Conservation (phyloP, 495 filamentous ascomycete genomes). For the Rhypophila decipiens region DNA sequence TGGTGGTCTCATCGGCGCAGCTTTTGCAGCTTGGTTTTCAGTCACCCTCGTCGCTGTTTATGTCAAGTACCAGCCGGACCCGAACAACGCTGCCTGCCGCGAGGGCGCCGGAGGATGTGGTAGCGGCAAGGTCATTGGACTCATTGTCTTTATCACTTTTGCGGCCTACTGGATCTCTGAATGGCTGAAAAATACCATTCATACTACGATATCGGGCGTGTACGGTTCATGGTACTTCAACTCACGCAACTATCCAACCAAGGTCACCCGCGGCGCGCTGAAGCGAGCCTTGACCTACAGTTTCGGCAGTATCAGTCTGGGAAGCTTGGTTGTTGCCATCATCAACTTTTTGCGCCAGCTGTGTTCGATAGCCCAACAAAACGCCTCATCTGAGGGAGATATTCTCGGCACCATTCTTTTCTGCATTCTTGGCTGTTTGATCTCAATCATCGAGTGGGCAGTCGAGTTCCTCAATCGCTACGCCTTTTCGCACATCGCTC, state of each 20-base stretch:
- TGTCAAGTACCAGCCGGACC: conserved; percentile 66
- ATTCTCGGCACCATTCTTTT: conserved; percentile 59
- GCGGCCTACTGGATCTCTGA: conserved; percentile 89
- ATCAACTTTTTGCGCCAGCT: conserved; percentile 77
- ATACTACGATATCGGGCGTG: conserved; percentile 79
- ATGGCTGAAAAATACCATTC: conserved; percentile 86
- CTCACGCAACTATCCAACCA: conserved; percentile 60
- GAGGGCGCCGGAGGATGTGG: conserved; percentile 62
- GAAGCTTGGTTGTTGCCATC: conserved; percentile 78
- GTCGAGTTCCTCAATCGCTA: conserved; percentile 76
- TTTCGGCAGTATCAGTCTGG: conserved; percentile 84
- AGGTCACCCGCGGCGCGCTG: conserved; percentile 71
- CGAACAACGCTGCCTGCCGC: conserved; percentile 60
- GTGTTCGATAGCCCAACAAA: conserved; percentile 63
- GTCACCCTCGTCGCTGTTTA: conserved; percentile 63
- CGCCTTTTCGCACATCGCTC: conserved; percentile 84
- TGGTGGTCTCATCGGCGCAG: conserved; percentile 66
- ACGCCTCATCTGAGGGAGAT: conserved; percentile 60
- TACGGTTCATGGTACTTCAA: conserved; percentile 94
- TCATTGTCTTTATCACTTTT: conserved; percentile 83
- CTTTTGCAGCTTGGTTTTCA: conserved; percentile 61
- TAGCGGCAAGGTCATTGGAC: conserved; percentile 68
- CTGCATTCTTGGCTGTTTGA: conserved; percentile 68
- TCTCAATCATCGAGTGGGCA: conserved; percentile 76
- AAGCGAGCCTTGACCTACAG: conserved; percentile 77